phyloP scores from a whole-genome alignment of 83 land plant genomes.

The Thuja plicata region DNA sequence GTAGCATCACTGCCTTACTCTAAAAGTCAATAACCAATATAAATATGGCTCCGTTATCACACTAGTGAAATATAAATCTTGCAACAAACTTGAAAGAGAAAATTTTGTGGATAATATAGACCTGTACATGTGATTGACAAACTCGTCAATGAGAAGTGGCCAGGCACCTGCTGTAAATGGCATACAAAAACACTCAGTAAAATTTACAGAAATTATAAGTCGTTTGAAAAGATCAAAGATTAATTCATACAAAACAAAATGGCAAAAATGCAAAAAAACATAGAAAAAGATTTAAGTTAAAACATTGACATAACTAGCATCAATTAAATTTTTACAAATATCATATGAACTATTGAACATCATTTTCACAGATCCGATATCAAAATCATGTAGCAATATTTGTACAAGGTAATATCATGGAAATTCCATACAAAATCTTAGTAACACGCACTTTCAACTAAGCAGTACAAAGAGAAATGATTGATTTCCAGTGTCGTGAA shows the following conservation, averaged over 20 bases:
- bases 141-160: slow-evolving; percentile 5
- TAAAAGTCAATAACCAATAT: background rate
- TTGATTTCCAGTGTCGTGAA: background rate
- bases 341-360: too few relatives aligned
- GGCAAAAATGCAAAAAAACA: background rate
- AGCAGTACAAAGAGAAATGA: background rate
- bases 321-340: too few relatives aligned
- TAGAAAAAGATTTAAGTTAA: background rate
- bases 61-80: background rate
- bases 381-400: background rate
- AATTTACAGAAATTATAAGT: background rate
- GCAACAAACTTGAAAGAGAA: background rate
- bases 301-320: background rate
- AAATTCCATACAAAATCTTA: background rate
- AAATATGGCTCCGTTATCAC: background rate
- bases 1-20: background rate
- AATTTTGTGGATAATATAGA: background rate
- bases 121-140: slow-evolving; percentile 8
- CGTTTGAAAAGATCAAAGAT: background rate
- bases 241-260: background rate
- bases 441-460: background rate
- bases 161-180: slow-evolving; percentile 1
- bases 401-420: too few relatives aligned
- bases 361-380: background rate
- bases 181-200: background rate